Percentiles rank a stretch among this genome's conserved stretches.
Evolutionary conservation across 352 stramenopile genomes (phyloP).

Genomic region (Pythium folliculosum): DNA sequence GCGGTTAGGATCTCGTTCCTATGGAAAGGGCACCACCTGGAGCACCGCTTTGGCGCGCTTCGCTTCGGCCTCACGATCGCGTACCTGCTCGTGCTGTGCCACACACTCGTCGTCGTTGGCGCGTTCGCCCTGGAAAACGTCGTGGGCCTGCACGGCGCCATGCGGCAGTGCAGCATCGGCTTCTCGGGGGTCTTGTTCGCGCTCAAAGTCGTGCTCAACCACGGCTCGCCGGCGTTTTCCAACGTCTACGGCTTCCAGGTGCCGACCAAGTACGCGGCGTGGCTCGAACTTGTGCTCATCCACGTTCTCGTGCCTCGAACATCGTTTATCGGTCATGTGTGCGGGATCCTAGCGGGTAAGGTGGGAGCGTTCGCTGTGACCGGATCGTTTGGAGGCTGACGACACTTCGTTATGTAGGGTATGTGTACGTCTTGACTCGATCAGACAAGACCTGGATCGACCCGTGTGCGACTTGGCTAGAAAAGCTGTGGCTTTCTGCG

Average conservation of each 20-base stretch:
- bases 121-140: constrained; percentile 37
- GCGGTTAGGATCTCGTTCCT: constrained; percentile 66
- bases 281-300: constrained; percentile 87
- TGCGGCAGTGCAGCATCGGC: constrained; percentile 64
- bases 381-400: too few relatives aligned
- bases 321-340: constrained; percentile 86
- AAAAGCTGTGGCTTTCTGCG: background rate
- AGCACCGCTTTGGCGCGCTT: constrained; percentile 50
- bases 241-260: constrained; percentile 72
- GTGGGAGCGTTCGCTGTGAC: too few relatives aligned
- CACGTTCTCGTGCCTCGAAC: constrained; percentile 79
- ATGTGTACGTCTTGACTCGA: constrained; percentile 19
- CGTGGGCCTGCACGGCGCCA: constrained; percentile 26
- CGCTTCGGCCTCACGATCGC: constrained; percentile 50
- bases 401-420: constrained; percentile 14
- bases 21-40: constrained; percentile 85
- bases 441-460: constrained; percentile 24
- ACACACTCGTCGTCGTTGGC: constrained; percentile 55
- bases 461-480: background rate
- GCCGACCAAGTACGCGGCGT: constrained; percentile 86
- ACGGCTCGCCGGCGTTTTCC: constrained; percentile 65
- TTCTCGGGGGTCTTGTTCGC: constrained; percentile 82
- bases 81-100: constrained; percentile 64
- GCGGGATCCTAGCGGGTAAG: constrained; percentile 85
- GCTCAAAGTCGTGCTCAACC: constrained; percentile 85